Conservation (phyloP, 257 asterid species). For the Solanum megistacrolobum region DNA sequence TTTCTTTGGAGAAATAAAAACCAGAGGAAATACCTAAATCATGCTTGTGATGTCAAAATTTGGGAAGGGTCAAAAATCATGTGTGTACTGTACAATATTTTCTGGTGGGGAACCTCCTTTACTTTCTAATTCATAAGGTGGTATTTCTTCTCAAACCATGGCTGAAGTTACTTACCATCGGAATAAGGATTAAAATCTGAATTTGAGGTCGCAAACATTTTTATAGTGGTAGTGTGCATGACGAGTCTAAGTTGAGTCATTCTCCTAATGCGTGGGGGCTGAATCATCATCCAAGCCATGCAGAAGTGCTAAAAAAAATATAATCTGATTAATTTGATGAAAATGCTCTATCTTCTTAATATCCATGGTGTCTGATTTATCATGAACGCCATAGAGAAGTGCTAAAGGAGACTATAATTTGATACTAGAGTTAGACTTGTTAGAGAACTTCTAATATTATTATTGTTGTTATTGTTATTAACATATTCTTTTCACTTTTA, state of each 20-base stretch:
- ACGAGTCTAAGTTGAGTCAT: not conserved
- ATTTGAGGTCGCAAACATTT: not conserved
- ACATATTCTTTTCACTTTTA: not conserved
- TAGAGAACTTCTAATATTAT: not conserved
- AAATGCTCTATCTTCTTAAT: not conserved
- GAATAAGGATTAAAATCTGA: not conserved
- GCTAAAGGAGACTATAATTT: not conserved
- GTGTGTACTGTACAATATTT: not conserved
- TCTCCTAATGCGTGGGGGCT: not conserved
- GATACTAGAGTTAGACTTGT: not conserved
- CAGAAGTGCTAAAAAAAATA: not conserved
- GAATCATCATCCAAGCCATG: not conserved
- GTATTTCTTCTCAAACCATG: not conserved
- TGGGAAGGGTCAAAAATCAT: not conserved
- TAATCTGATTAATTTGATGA: not conserved
- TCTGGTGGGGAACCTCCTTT: not conserved
- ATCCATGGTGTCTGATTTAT: not conserved
- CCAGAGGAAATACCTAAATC: not conserved
- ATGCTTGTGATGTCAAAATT: not conserved
- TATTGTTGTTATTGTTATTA: not conserved
- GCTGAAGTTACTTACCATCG: not conserved
- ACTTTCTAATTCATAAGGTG: not conserved
- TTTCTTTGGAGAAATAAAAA: not conserved
- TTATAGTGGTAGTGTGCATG: not conserved
- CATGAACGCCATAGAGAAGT: not conserved